Conservation (phyloP, 1,139 yeast species). For the Debaryomyces coudertii region DNA sequence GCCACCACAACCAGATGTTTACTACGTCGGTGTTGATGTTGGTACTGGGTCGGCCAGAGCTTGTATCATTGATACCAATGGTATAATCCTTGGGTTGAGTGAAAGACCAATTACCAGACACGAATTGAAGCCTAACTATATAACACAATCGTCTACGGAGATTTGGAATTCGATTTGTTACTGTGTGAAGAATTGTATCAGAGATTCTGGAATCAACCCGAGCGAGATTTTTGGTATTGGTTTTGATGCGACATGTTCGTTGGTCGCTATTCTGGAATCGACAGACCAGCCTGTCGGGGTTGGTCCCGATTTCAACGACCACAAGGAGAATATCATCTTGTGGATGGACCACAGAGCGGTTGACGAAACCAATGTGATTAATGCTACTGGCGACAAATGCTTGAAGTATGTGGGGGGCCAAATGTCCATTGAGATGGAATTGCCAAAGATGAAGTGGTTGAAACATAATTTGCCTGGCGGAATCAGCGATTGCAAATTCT, state of each 20-base stretch:
- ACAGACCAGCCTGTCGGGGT: constrained; percentile 79
- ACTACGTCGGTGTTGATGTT: constrained; percentile 92
- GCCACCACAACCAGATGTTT: constrained; percentile 54
- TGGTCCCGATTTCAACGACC: constrained; percentile 83
- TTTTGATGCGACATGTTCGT: constrained; percentile 95
- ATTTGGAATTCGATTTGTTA: constrained; percentile 89
- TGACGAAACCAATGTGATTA: constrained; percentile 80
- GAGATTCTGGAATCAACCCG: constrained; percentile 75
- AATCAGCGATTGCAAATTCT: constrained; percentile 74
- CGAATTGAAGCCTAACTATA: constrained; percentile 69
- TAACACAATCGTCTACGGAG: constrained; percentile 88
- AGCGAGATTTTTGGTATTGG: constrained; percentile 80
- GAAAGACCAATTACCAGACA: constrained; percentile 79
- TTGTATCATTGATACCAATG: constrained; percentile 80
- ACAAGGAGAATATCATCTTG: constrained; percentile 77
- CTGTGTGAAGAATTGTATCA: constrained; percentile 73
- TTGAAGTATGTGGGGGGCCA: constrained; percentile 94
- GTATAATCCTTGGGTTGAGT: constrained; percentile 79
- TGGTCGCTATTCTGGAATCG: constrained; percentile 73
- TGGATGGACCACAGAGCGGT: constrained; percentile 99
- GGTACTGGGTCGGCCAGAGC: constrained; percentile 98
- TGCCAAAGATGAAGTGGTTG: constrained; percentile 96
- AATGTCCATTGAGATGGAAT: constrained; percentile 97
- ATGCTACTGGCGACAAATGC: constrained; percentile 75
- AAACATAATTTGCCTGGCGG: constrained; percentile 79